A percentile compares a stretch with the other conserved stretches of the same genome.
phyloP scores from a whole-genome alignment of 1,284 basidiomycete species.

The Pyrrhoderma lamaoense region DNA sequence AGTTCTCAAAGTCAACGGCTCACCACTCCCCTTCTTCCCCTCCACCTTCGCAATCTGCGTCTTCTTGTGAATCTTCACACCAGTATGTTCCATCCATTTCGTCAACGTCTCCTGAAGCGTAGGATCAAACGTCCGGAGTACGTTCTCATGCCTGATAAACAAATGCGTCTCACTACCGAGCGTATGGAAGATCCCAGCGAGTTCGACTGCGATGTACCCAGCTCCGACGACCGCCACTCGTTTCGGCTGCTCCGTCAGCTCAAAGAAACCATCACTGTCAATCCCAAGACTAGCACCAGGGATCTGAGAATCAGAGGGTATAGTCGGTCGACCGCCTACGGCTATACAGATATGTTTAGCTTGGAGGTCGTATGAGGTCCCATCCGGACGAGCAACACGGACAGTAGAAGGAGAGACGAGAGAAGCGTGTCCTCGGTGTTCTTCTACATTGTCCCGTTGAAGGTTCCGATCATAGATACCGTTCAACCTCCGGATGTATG shows the following conservation, averaged over 20 bases:
- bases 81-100: constrained; percentile 93
- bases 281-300: constrained; percentile 90
- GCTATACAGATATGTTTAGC: constrained; percentile 79
- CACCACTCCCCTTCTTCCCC: constrained; percentile 54
- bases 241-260: constrained; percentile 83
- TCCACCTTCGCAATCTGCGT: constrained; percentile 75
- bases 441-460: constrained; percentile 83
- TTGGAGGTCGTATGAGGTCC: constrained; percentile 57
- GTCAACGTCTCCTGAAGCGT: constrained; percentile 80
- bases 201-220: constrained; percentile 96
- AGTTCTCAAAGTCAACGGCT: constrained; percentile 58
- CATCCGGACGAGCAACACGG: constrained; percentile 61
- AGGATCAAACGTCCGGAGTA: constrained; percentile 91
- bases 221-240: constrained; percentile 93
- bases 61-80: constrained; percentile 79
- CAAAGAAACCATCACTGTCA: constrained; percentile 95
- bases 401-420: constrained; percentile 62
- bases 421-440: constrained; percentile 74
- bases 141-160: constrained; percentile 83
- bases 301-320: constrained; percentile 75
- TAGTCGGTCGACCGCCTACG: constrained; percentile 79
- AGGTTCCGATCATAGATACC: constrained; percentile 90
- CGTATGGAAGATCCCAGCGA: constrained; percentile 83
- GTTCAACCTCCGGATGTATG: constrained; percentile 88
- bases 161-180: constrained; percentile 89